Conservation (phyloP, 2,329 filamentous ascomycete species). For the Penicillium sp. region DNA sequence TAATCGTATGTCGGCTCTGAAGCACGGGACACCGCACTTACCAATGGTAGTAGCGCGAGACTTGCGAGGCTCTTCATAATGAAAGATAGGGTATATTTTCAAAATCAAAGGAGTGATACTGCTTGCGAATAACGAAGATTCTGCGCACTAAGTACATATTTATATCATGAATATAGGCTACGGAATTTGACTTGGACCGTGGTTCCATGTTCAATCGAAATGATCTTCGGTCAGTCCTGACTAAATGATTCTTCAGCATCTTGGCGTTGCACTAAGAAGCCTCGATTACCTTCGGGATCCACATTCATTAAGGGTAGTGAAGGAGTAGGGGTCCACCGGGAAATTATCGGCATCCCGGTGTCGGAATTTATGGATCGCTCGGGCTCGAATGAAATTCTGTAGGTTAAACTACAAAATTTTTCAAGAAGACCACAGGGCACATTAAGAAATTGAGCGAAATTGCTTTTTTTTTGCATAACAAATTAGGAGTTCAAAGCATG, state of each 20-base stretch:
- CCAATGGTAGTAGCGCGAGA: constrained; percentile 17
- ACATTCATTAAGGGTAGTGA: neutral
- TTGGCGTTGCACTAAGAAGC: neutral
- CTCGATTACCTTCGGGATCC: neutral
- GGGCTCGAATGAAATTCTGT: neutral
- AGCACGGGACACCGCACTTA: constrained; percentile 8
- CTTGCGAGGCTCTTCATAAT: constrained; percentile 15
- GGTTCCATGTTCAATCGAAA: neutral
- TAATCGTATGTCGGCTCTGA: constrained; percentile 28
- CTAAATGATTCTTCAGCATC: neutral
- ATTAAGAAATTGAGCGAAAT: neutral
- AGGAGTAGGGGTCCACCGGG: neutral
- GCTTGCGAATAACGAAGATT: neutral
- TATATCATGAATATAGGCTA: neutral
- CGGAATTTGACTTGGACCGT: neutral
- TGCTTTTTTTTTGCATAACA: too few relatives aligned
- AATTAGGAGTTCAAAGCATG: too few relatives aligned
- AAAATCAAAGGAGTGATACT: neutral
- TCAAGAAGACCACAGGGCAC: neutral
- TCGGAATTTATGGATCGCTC: neutral
- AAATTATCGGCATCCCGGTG: neutral
- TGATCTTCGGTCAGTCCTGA: neutral
- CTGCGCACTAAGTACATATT: neutral
- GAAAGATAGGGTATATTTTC: neutral
- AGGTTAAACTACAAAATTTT: too few relatives aligned